Base-by-base conservation (phyloP, 2,329 filamentous ascomycete species). In the Aaosphaeria arxii region DNA sequence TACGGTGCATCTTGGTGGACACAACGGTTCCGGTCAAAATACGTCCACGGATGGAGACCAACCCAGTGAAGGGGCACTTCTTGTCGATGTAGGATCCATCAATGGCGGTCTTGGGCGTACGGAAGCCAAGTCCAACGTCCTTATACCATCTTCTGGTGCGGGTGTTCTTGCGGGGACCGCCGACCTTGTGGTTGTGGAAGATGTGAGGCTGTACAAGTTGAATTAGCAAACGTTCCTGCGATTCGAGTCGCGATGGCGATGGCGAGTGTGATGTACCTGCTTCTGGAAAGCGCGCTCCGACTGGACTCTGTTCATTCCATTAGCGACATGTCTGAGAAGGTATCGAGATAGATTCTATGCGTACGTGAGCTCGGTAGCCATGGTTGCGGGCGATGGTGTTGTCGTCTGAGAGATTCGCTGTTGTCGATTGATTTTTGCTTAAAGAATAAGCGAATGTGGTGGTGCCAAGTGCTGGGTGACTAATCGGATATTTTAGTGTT, bases 271-370 rank as follows among this genome's bases (percentile, higher is more conserved):
- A 36, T 53, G 62, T 67, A 70, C 66, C 66, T 70, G 67, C 67
- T 99, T 99, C 82, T 97, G 94, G 89, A 89, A 99, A 85, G 94
- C 94, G 83, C 94, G 92, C 88, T 99, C 94, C 77, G 90, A 95
- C 87, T 99, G 94, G 80, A 99, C 94, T 78, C 91, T 95, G 82
- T 96, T 85, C 5, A 56, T 44, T 44, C 51, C 53, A 50, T 69
- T 61, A 69, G 67, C 53, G 48, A 48, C 33, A 9, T 36, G 9
- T 9, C n/a, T 36, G 33, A n/a, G 33, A 36, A 24, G 17, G 17
- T 36, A 36, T 36, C n/a, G 9, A 36, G n/a, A 36, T 17, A 40
- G 40, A 28, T 30, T 39, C 50, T 48, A 39, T 53, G 62, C 66
- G 52, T 67, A 69, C 66, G 70, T 73, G 60, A 73, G 66, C 63